Percentiles rank a stretch among this genome's conserved stretches.
These are phyloP conservation scores for Ceraceosorus guamensis DNA, from an alignment of 1,284 basidiomycete species.

Conservation along the genomic window DNA sequence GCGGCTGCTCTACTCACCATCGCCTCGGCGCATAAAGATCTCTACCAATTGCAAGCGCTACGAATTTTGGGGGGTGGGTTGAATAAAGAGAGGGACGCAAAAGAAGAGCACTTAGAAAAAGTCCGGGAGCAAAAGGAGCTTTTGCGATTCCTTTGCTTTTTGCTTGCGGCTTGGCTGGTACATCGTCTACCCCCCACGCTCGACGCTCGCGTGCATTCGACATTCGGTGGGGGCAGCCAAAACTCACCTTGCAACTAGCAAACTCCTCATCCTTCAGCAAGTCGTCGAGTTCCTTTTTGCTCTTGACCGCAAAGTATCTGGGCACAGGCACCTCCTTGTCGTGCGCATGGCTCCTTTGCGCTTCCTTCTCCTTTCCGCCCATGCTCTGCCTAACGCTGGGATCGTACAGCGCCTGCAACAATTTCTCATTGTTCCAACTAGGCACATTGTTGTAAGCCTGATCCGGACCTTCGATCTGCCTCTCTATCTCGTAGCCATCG, in stretches of 20 bases:
- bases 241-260: too few relatives aligned
- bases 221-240: too few relatives aligned
- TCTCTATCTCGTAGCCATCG: constrained; percentile 68
- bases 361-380: neutral
- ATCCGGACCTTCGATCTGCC: constrained; percentile 63
- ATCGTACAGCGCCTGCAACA: constrained; percentile 47
- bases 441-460: constrained; percentile 47
- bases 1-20: constrained; percentile 67
- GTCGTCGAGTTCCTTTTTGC: constrained; percentile 59
- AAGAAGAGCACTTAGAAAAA: too few relatives aligned
- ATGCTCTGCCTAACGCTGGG: constrained; percentile 1
- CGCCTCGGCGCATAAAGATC: constrained; percentile 65
- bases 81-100: too few relatives aligned
- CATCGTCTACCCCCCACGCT: too few relatives aligned
- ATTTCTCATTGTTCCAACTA: constrained; percentile 21
- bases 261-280: constrained; percentile 61
- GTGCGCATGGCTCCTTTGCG: constrained; percentile 37
- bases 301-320: constrained; percentile 61
- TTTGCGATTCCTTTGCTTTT: too few relatives aligned
- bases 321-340: constrained; percentile 54
- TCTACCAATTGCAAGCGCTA: constrained; percentile 70
- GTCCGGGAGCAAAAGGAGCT: too few relatives aligned
- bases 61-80: constrained; percentile 55
- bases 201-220: too few relatives aligned
- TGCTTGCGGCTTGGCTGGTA: too few relatives aligned